Base-by-base conservation (phyloP, 2,329 filamentous ascomycete genomes). In the Aspergillus versicolor region DNA sequence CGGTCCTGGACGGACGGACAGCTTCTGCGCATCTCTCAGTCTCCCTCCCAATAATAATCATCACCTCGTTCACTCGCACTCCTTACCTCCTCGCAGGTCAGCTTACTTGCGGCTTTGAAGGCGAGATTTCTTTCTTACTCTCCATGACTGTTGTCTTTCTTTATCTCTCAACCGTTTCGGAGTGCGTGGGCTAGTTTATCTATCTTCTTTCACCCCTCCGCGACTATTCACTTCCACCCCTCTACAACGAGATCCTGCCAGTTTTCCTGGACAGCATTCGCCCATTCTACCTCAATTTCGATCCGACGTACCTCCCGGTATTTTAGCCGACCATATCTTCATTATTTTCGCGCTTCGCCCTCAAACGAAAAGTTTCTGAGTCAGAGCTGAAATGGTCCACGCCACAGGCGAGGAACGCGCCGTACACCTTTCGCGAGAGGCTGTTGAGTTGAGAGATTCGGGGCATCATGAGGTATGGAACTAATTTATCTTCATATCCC, bases 361-460 rank as follows among this genome's bases (percentile, higher is more conserved):
- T 50, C 34, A n/a, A 34, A 34, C 2, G 44, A 42, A 44, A 37
- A 13, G 56, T 58, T 52, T 54, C 58, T 41, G 43, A 54, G 56
- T 61, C 63, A 63, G 59, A 62, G 64, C 65, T 71, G 73, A 72
- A 72, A 77, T 77, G 75, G 73, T 76, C 63, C 70, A 69, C 64
- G 67, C 70, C 64, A 71, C 73, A 56, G 72, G 74, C 58, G 72
- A 79, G 67, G 75, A 78, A 62, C 77, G 76, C 65, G 78, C 78
- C 65, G 71, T 73, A 60, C 67, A 72, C 59, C 68, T 81, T 63
- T 77, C 77, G 59, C 71, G 70, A 59, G 77, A 79, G 72, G 78
- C 78, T 63, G 71, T 80, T 60, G 73, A 77, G 63, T 66, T 81
- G 61, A 72, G 76, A 45, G 73, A 77, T 62, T 70, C 76, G 56